These are phyloP conservation scores for Ceratobasidium sp. DNA, from an alignment of 1,284 basidiomycete genomes.

Conservation along the genomic window DNA sequence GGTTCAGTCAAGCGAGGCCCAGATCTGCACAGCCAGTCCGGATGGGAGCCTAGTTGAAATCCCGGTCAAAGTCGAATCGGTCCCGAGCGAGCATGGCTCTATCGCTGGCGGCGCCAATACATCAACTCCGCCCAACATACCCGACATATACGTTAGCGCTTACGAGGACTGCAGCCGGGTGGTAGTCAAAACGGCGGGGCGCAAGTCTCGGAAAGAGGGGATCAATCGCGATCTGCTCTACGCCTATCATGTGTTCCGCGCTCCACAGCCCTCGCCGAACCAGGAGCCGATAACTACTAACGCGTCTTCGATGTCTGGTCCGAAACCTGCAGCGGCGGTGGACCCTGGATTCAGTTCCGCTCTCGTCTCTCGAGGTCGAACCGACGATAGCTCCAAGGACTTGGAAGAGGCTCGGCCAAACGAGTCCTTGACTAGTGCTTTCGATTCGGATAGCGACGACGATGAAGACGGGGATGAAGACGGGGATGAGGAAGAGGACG, in stretches of 20 bases:
- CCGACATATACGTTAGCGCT: neutral
- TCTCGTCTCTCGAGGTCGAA: neutral
- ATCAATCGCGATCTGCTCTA: neutral
- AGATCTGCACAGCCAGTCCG: neutral
- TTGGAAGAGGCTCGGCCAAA: neutral
- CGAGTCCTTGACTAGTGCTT: neutral
- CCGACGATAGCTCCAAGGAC: too few relatives aligned
- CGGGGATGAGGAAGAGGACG: neutral
- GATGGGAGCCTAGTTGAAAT: neutral
- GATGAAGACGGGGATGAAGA: neutral
- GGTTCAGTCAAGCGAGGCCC: neutral
- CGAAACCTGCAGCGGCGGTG: too few relatives aligned
- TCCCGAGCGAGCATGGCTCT: neutral
- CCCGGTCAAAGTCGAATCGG: neutral
- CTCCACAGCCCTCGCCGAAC: neutral
- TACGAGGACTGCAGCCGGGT: neutral
- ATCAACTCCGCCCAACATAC: neutral
- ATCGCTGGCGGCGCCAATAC: neutral
- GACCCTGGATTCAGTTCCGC: neutral
- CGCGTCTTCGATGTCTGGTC: neutral
- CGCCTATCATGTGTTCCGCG: neutral
- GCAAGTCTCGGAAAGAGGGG: neutral
- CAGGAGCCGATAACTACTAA: neutral
- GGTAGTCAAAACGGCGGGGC: neutral
- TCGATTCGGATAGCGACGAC: neutral